Conservation (phyloP, 2,329 filamentous ascomycete genomes). For the Hypoxylon sp. region DNA sequence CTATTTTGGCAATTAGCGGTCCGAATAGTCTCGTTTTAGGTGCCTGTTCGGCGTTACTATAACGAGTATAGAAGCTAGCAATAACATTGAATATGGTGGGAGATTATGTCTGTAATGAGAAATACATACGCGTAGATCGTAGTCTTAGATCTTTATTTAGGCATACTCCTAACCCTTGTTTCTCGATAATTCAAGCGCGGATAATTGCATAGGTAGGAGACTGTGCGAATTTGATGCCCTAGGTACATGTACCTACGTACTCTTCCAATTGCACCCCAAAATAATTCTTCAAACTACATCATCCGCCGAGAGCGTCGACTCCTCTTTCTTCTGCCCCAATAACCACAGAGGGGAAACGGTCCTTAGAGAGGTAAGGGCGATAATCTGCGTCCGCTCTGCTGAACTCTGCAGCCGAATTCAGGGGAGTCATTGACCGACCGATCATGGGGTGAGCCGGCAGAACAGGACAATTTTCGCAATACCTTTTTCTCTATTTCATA, state of each 20-base stretch:
- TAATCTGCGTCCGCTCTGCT: not conserved
- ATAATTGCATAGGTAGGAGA: not conserved
- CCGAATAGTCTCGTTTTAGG: conserved; percentile 27
- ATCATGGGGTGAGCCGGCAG: conserved; percentile 36
- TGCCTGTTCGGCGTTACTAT: conserved; percentile 7
- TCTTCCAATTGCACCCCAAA: not conserved
- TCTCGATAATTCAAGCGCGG: not conserved
- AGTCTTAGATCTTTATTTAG: not conserved
- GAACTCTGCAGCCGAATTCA: not conserved
- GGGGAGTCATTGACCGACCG: conserved; percentile 1
- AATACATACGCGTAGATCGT: not conserved
- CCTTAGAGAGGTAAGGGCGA: not conserved
- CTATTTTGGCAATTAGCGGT: conserved; percentile 29
- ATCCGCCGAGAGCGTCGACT: conserved; percentile 6
- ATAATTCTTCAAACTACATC: conserved; percentile 15
- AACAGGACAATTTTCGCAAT: conserved; percentile 9
- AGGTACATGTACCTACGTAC: no score
- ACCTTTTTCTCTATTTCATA: conserved; percentile 7
- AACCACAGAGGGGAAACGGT: not conserved
- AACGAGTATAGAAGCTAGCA: not conserved
- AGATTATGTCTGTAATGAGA: not conserved
- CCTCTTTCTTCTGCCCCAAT: not conserved
- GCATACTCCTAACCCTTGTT: conserved; percentile 5
- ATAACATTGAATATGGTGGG: not conserved
- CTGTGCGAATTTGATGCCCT: not conserved